phyloP scores from a whole-genome alignment of 73 alveolate species.

The Uronychia setigera region DNA sequence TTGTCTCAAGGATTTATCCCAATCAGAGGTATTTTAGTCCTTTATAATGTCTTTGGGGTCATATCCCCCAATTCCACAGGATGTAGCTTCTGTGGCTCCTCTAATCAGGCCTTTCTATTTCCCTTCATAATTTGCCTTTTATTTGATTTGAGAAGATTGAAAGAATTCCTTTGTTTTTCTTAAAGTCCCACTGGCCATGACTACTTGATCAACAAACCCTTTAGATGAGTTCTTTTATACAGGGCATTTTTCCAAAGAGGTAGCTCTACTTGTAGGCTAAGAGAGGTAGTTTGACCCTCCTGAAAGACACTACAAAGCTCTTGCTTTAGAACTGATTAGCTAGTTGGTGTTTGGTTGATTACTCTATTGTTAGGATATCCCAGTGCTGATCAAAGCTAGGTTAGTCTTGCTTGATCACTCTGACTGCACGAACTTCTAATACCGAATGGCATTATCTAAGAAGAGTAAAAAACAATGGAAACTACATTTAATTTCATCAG shows the following conservation, averaged over 20 bases:
- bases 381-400: neutral
- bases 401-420: neutral
- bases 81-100: too few relatives aligned
- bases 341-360: neutral
- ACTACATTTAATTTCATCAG: neutral
- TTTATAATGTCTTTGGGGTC: too few relatives aligned
- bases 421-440: neutral
- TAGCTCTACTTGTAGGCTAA: neutral
- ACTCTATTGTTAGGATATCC: neutral
- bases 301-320: neutral
- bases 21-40: neutral
- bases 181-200: neutral
- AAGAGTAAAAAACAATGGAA: too few relatives aligned
- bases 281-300: slow-evolving; percentile 1
- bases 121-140: too few relatives aligned
- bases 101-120: too few relatives aligned
- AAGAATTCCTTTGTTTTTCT: neutral
- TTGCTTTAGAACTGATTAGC: neutral
- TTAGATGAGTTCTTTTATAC: neutral
- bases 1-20: neutral
- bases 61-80: too few relatives aligned
- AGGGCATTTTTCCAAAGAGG: neutral
- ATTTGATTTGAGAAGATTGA: neutral
- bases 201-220: neutral
- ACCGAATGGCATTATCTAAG: neutral